Base-by-base conservation (phyloP, 192 early-diverging fungal genomes). In the Pilaira anomala region DNA sequence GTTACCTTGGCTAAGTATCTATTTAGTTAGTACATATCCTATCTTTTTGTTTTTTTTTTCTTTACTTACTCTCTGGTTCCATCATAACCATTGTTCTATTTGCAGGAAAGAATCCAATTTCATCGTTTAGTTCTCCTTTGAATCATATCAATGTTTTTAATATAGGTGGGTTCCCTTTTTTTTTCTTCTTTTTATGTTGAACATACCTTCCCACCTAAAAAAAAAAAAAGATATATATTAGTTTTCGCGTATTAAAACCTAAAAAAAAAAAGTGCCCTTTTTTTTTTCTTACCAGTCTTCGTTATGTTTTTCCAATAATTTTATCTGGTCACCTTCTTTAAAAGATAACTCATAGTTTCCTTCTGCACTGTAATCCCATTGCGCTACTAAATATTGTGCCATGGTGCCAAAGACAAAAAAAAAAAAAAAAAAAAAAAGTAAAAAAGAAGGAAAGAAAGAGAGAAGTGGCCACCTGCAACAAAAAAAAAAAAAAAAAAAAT, bases 211-310 rank as follows among this genome's bases (percentile, higher is more conserved):
- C 62, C 68, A 63, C 60, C 62, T 63, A 58, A 21, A 33, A 29
- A 19, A 36, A 28, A 36, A 21, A 26, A 44, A 44, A 29, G n/a
- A 25, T 16, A 14, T 18, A 57, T 19, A 16, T 21, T 4, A 42
- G 21, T 19, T 25, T 19, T 30, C 22, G 7, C 7, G 5, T 6
- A 7, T 25, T 3, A 26, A 30, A 4, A 3, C 46, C 16, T 18
- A 25, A 18, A 29, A 24, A 25, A 12, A n/a, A n/a, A n/a, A n/a
- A n/a, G n/a, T n/a, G n/a, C n/a, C n/a, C n/a, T n/a, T n/a, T n/a
- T n/a, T n/a, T n/a, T n/a, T n/a, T n/a, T n/a, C 7, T 60, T 65
- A 74, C 72, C 72, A 74, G 57, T 74, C 72, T 49, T 74, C 72
- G 55, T 74, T 74, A 41, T 74, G 72, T 49, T 60, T 68, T 28